Conservation (phyloP, 495 filamentous ascomycete species). For the Ascodesmis nigricans region DNA sequence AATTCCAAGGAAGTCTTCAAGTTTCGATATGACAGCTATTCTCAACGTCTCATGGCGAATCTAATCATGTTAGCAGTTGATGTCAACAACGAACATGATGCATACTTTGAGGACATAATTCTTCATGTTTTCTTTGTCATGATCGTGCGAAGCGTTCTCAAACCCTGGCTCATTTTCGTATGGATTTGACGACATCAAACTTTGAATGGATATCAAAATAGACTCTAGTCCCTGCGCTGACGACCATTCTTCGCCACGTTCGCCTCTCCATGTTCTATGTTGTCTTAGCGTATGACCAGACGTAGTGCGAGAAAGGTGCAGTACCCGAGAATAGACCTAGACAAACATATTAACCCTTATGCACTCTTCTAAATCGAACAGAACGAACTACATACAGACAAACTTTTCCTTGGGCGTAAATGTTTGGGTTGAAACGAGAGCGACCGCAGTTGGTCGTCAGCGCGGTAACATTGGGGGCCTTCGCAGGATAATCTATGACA, state of each 20-base stretch:
- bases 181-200: constrained; percentile 77
- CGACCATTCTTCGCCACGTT: constrained; percentile 82
- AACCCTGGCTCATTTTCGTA: constrained; percentile 95
- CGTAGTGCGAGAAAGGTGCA: constrained; percentile 1
- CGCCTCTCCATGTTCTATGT: constrained; percentile 72
- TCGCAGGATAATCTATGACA: constrained; percentile 59
- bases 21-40: constrained; percentile 61
- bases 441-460: constrained; percentile 71
- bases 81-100: background rate
- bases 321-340: constrained; percentile 80
- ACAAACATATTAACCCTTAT: constrained; percentile 3
- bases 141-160: constrained; percentile 43
- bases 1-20: constrained; percentile 60
- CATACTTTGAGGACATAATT: constrained; percentile 70
- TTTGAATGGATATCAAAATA: constrained; percentile 85
- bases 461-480: constrained; percentile 50
- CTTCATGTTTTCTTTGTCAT: constrained; percentile 52
- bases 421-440: constrained; percentile 89
- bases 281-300: constrained; percentile 8
- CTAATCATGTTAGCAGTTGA: constrained; percentile 26
- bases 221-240: constrained; percentile 89
- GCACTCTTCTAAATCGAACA: constrained; percentile 1
- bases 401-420: constrained; percentile 76
- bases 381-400: constrained; percentile 45
- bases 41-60: constrained; percentile 82